These are phyloP conservation scores for Claviceps maximensis DNA, from an alignment of 2,329 filamentous ascomycete species.

Conservation along the genomic window DNA sequence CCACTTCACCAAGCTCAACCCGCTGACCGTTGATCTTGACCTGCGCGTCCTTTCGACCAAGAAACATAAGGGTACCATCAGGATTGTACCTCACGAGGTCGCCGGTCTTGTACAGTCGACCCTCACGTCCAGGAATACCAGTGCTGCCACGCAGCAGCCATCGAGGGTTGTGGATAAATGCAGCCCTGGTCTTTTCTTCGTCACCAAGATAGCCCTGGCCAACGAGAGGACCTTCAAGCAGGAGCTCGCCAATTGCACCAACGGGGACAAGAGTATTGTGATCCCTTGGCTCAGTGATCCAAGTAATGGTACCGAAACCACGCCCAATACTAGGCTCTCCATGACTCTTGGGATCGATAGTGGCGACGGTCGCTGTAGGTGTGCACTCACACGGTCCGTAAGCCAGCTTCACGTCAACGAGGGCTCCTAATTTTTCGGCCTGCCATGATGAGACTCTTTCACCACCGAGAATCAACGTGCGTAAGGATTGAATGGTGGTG, in stretches of 20 bases:
- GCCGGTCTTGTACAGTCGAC: conserved; percentile 23
- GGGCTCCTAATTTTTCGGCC: not conserved
- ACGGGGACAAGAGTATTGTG: conserved; percentile 13
- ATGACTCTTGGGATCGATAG: not conserved
- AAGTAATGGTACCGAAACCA: conserved; percentile 8
- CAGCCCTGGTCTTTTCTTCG: conserved; percentile 26
- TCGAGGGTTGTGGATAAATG: conserved; percentile 28
- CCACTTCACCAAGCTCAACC: conserved; percentile 26
- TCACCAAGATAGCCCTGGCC: conserved; percentile 35
- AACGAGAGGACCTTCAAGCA: conserved; percentile 30
- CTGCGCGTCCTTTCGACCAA: conserved; percentile 29
- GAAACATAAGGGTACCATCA: conserved; percentile 16
- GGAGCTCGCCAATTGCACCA: conserved; percentile 20
- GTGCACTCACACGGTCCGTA: conserved; percentile 14
- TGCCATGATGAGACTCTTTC: not conserved
- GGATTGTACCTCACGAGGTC: conserved; percentile 16
- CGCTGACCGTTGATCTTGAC: conserved; percentile 40
- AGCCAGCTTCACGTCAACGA: not conserved
- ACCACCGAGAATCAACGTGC: conserved; percentile 1
- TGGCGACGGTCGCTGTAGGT: not conserved
- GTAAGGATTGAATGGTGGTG: conserved; percentile 1
- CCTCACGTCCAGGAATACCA: conserved; percentile 15
- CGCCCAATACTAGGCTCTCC: conserved; percentile 2
- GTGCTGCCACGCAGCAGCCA: conserved; percentile 18
- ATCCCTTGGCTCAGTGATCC: conserved; percentile 16